These are phyloP conservation scores for Ganoderma meredithae DNA, from an alignment of 1,284 basidiomycete genomes.

Conservation along the genomic window DNA sequence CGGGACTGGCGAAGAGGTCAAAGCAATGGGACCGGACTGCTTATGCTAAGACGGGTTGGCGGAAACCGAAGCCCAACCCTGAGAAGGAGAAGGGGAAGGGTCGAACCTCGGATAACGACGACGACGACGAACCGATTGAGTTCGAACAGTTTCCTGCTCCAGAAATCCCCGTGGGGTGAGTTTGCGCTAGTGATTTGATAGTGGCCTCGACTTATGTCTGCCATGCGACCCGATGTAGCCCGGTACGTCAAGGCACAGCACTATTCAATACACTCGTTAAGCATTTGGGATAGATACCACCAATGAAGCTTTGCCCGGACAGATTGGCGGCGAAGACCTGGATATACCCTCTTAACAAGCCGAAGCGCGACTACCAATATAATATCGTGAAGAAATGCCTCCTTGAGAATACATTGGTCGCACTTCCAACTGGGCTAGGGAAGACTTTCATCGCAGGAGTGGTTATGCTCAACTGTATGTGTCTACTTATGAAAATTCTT, in stretches of 20 bases:
- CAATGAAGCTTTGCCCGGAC: constrained; percentile 82
- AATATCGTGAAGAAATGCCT: constrained; percentile 91
- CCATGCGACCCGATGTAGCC: constrained; percentile 32
- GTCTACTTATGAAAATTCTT: background rate
- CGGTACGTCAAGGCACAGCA: constrained; percentile 40
- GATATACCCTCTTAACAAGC: constrained; percentile 92
- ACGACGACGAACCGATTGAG: constrained; percentile 60
- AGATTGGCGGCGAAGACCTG: constrained; percentile 84
- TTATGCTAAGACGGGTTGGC: constrained; percentile 80
- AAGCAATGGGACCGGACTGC: constrained; percentile 90
- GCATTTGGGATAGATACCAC: constrained; percentile 58
- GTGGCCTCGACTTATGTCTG: background rate
- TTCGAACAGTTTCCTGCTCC: constrained; percentile 87
- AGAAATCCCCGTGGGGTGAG: constrained; percentile 63
- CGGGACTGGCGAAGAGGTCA: constrained; percentile 63
- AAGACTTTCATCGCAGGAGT: constrained; percentile 99
- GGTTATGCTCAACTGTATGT: constrained; percentile 92
- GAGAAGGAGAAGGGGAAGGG: constrained; percentile 49
- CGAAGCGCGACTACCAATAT: constrained; percentile 93
- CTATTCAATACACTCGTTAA: constrained; percentile 3
- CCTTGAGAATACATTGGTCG: constrained; percentile 94
- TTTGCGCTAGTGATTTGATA: too few relatives aligned
- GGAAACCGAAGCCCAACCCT: constrained; percentile 50
- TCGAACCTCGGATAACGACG: constrained; percentile 52
- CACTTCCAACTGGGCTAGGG: constrained; percentile 94